A percentile compares a stretch with the other conserved stretches of the same genome.
Conservation (phyloP, 257 asterid genomes). For the Thymus quinquecostatus region DNA sequence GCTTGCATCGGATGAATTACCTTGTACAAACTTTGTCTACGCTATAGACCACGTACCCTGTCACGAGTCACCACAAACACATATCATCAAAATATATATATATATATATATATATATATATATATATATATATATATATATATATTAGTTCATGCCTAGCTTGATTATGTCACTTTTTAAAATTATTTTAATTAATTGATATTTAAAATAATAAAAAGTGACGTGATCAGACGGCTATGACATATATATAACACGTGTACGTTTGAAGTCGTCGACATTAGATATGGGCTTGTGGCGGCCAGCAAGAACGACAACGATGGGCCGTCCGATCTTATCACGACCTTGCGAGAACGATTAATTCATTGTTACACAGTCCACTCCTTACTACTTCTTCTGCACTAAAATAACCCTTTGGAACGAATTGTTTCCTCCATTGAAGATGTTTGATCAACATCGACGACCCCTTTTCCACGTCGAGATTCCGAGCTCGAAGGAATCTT, state of each 20-base stretch:
- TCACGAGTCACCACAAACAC: background rate
- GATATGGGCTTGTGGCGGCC: constrained; percentile 52
- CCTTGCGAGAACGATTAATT: constrained; percentile 72
- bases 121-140: too few species aligned
- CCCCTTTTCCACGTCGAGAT: constrained; percentile 72
- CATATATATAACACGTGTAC: constrained; percentile 29
- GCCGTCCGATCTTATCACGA: constrained; percentile 61
- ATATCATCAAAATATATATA: too few species aligned
- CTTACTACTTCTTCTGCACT: constrained; percentile 40
- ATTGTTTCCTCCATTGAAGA: constrained; percentile 69
- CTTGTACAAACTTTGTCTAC: constrained; percentile 67
- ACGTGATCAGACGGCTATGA: too few species aligned
- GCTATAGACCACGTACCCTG: constrained; percentile 63
- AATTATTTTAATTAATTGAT: too few species aligned
- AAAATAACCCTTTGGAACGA: constrained; percentile 48
- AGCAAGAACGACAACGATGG: constrained; percentile 54
- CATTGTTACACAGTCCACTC: constrained; percentile 51
- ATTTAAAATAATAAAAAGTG: too few species aligned
- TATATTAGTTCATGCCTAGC: too few species aligned
- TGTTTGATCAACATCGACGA: constrained; percentile 56
- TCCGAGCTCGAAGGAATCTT: constrained; percentile 75
- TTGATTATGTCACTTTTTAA: too few species aligned
- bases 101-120: too few species aligned
- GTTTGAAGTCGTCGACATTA: constrained; percentile 60
- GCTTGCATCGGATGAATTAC: constrained; percentile 32